Conservation (phyloP, 78 protist species). For the Dictyostelium brefeldianum region DNA sequence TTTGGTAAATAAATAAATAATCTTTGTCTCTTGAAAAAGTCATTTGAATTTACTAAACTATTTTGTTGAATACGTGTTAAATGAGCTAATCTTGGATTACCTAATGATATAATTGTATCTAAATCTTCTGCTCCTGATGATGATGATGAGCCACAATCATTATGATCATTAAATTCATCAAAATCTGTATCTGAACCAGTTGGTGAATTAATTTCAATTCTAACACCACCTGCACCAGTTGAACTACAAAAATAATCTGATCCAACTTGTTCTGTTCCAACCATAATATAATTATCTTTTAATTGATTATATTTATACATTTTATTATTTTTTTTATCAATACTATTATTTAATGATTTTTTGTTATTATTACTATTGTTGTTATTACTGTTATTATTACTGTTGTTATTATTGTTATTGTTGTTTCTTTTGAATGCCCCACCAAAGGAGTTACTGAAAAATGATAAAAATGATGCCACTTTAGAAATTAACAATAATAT, state of each 20-base stretch:
- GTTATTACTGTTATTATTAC: neutral
- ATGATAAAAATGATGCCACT: conserved; percentile 29
- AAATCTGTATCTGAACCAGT: neutral
- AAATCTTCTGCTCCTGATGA: neutral
- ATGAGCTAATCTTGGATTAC: neutral
- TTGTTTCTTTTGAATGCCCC: neutral
- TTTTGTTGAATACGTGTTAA: neutral
- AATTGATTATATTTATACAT: conserved; percentile 21
- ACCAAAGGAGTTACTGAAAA: conserved; percentile 2
- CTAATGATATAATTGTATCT: neutral
- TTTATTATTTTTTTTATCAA: neutral
- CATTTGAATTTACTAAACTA: conserved; percentile 2
- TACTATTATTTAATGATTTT: neutral
- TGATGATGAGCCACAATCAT: neutral
- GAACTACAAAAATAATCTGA: conserved; percentile 10
- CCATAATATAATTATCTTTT: neutral
- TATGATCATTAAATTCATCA: neutral
- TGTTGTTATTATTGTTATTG: neutral
- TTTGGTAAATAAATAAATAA: neutral
- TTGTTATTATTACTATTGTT: neutral
- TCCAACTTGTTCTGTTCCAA: neutral
- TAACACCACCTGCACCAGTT: neutral
- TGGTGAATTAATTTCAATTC: neutral
- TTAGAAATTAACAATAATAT: neutral
- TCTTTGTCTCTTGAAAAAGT: conserved; percentile 15